Conservation (phyloP, 441 rosid genomes). For the Pelargonium cotyledonis region DNA sequence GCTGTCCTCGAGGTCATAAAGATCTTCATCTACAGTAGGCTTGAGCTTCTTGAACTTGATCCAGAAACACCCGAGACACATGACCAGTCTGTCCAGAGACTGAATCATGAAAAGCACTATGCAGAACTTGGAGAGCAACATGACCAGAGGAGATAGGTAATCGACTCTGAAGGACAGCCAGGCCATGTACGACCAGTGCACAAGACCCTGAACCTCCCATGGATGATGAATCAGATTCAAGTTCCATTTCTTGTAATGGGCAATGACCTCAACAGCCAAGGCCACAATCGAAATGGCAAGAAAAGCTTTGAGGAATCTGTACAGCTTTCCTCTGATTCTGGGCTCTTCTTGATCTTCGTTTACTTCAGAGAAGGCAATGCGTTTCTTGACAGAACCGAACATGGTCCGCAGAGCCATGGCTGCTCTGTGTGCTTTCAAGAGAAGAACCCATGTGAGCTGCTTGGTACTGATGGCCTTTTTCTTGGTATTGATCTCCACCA, state of each 20-base stretch:
- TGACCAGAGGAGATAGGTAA: slow-evolving; percentile 65
- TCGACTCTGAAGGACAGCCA: slow-evolving; percentile 66
- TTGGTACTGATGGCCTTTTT: slow-evolving; percentile 20
- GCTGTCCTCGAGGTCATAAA: slow-evolving; percentile 50
- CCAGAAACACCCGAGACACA: slow-evolving; percentile 85
- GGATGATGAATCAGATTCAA: slow-evolving; percentile 42
- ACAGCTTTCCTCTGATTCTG: slow-evolving; percentile 54
- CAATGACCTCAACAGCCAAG: slow-evolving; percentile 54
- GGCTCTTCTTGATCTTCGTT: slow-evolving; percentile 61
- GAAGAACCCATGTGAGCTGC: slow-evolving; percentile 25
- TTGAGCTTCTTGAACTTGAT: slow-evolving; percentile 62
- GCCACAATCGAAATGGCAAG: slow-evolving; percentile 53
- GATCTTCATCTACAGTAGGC: slow-evolving; percentile 44
- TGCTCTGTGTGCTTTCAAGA: slow-evolving; percentile 41
- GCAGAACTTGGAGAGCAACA: slow-evolving; percentile 59
- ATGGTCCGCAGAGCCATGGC: slow-evolving; percentile 32
- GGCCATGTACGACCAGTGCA: slow-evolving; percentile 68
- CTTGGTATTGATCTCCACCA: slow-evolving; percentile 23
- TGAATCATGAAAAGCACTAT: slow-evolving; percentile 70
- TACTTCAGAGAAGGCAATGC: slow-evolving; percentile 39
- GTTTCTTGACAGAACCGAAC: slow-evolving; percentile 49
- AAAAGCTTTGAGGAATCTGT: slow-evolving; percentile 61
- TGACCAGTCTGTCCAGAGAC: slow-evolving; percentile 66
- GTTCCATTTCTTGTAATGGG: slow-evolving; percentile 71
- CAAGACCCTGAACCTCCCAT: slow-evolving; percentile 64